Evolutionary conservation across 129 eudicot species (phyloP).

Genomic region (Flaveria brownii): DNA sequence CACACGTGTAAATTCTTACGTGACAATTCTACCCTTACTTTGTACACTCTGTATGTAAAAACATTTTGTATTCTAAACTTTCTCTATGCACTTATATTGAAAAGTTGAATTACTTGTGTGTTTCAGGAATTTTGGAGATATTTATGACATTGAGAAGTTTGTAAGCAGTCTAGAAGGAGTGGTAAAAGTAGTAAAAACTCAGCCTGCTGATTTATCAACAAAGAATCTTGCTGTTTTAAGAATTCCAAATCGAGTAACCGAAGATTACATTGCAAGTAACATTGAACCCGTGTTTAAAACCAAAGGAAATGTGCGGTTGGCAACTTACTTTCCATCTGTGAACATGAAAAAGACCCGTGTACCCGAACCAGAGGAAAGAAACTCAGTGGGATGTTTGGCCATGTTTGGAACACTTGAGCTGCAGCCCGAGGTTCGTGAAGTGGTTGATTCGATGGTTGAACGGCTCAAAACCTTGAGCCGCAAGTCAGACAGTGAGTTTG

Average conservation of each 20-base stretch:
- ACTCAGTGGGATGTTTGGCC: constrained; percentile 76
- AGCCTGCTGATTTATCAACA: constrained; percentile 53
- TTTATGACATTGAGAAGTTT: constrained; percentile 78
- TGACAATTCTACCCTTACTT: too few relatives aligned
- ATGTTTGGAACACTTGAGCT: constrained; percentile 87
- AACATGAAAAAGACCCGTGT: constrained; percentile 68
- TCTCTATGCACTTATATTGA: too few relatives aligned
- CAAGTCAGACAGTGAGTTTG: constrained; percentile 79
- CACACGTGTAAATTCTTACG: too few relatives aligned
- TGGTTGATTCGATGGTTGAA: constrained; percentile 83
- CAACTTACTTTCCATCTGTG: constrained; percentile 92
- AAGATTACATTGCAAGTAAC: constrained; percentile 59
- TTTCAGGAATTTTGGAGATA: constrained; percentile 86
- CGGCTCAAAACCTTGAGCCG: constrained; percentile 77
- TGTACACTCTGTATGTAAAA: too few relatives aligned
- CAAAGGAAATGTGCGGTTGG: constrained; percentile 87
- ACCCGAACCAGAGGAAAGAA: constrained; percentile 41
- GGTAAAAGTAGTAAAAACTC: constrained; percentile 72
- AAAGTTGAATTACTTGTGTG: not conserved
- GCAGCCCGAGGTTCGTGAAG: constrained; percentile 77
- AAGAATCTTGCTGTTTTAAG: constrained; percentile 72
- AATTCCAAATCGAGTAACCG: constrained; percentile 80
- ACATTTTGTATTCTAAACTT: too few relatives aligned
- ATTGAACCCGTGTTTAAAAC: constrained; percentile 61
- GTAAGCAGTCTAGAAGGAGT: constrained; percentile 73